Base-by-base conservation (phyloP, 768 basidiomycete species). In the Podaxis rugospora region DNA sequence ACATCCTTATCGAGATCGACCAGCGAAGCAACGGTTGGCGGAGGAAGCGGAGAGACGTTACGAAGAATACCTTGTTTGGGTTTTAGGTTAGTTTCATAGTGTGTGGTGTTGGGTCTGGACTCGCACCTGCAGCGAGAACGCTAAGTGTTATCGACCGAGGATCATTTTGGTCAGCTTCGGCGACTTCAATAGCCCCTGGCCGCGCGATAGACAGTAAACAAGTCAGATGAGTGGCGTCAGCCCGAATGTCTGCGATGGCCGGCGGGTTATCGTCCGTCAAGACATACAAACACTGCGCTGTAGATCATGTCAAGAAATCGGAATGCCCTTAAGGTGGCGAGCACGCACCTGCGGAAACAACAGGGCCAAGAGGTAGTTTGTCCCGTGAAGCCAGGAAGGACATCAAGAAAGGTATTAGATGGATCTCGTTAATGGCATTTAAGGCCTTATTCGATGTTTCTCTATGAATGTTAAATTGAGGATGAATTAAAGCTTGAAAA, bases 391-490 rank as follows among this genome's bases (percentile, higher is more conserved):
- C 83, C 42, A 98, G 77, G 74, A 97, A 95, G n/a, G 92, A 88
- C 84, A 95, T 87, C 55, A 98, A 78, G 73, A 98, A 94, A 0
- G 92, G 91, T 10, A 88, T 76, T 2, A 95, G 81, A 23, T 83
- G 78, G 5, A 92, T 84, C 39, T 87, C 82, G 70, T 95, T 97
- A 70, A 98, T 88, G 28, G 91, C 89, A 67, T 83, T 85, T 62
- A 95, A 78, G 4, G 93, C 93, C 76, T 96, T 96, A 73, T 94
- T 93, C 56, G 93, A 95, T 0, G 93, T 93, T 80, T 95, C 93
- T 71, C 93, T 84, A 74, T 67, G 65, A 65, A 69, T 70, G 63
- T 72, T 76, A 69, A 73, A 67, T 55, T 28, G 21, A 32, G 28
- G 32, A 27, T 40, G 11, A 54, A 14, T 49, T 27, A 6, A 2